These are phyloP conservation scores for Botrytis fragariae DNA, from an alignment of 2,329 filamentous ascomycete species.

Conservation along the genomic window DNA sequence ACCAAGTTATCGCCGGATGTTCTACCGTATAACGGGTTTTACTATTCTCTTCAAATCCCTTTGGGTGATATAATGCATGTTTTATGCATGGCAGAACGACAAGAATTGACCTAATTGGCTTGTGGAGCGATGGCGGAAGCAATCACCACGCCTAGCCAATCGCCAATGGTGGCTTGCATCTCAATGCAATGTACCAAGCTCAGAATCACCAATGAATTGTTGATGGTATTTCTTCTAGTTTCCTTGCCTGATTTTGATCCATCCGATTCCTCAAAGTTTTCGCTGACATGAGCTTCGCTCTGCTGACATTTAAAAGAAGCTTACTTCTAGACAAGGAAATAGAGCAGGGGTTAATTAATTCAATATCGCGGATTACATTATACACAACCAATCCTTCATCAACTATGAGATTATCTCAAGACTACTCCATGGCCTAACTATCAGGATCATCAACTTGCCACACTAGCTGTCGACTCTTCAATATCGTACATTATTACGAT, in stretches of 20 bases:
- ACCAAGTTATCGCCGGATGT: constrained; percentile 1
- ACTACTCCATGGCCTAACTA: background rate
- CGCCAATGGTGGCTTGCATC: background rate
- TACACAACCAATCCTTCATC: background rate
- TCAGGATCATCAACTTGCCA: constrained; percentile 11
- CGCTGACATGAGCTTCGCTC: constrained; percentile 13
- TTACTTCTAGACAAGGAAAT: background rate
- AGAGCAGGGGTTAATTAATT: background rate
- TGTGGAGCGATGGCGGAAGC: background rate
- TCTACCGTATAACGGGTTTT: background rate
- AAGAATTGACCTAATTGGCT: background rate
- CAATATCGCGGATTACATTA: background rate
- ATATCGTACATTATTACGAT: background rate
- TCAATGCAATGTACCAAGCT: background rate
- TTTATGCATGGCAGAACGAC: background rate
- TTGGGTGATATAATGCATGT: background rate
- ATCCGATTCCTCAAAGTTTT: background rate
- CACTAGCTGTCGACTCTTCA: background rate
- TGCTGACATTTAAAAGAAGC: constrained; percentile 14
- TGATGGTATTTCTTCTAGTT: background rate
- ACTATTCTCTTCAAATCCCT: background rate
- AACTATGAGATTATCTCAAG: background rate
- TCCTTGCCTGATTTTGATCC: background rate
- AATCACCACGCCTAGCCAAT: background rate
- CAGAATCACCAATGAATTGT: background rate